A percentile compares a stretch with the other conserved stretches of the same genome.
Evolutionary conservation across 2,329 filamentous ascomycete species (phyloP).

Genomic region (Neoascochyta sp.): DNA sequence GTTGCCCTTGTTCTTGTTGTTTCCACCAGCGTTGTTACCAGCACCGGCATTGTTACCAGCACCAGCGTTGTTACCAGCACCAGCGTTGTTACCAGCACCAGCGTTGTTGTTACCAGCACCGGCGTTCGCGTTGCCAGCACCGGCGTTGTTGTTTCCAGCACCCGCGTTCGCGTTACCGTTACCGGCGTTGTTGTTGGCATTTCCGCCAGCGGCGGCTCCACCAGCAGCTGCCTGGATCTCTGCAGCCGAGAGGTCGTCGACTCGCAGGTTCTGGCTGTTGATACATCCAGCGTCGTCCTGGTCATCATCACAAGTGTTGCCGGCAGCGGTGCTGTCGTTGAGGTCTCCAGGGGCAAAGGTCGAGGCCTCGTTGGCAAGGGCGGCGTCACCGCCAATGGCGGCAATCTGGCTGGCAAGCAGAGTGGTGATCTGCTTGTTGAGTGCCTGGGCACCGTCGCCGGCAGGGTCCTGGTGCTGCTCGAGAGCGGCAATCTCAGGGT

Average conservation of each 20-base stretch:
- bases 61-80: not conserved
- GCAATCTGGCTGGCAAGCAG: constrained; percentile 59
- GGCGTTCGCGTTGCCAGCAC: constrained; percentile 1
- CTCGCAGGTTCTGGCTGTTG: constrained; percentile 51
- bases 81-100: constrained; percentile 1
- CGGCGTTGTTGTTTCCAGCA: no score
- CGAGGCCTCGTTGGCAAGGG: constrained; percentile 57
- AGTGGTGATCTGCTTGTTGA: constrained; percentile 61
- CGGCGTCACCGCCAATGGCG: constrained; percentile 59
- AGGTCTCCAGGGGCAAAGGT: constrained; percentile 62
- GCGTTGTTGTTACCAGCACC: constrained; percentile 2
- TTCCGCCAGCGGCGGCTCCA: constrained; percentile 17
- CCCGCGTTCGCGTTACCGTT: no score
- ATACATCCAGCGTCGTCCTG: constrained; percentile 54
- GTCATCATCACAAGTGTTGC: constrained; percentile 52
- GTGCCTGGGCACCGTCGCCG: constrained; percentile 51
- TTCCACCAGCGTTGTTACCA: not conserved
- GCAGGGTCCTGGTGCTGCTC: constrained; percentile 66
- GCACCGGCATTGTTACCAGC: constrained; percentile 2
- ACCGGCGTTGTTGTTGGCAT: constrained; percentile 14
- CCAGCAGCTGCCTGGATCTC: constrained; percentile 52
- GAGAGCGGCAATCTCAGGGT: constrained; percentile 63
- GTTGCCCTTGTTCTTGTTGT: constrained; percentile 1
- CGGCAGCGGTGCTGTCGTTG: constrained; percentile 48
- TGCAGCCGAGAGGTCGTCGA: constrained; percentile 52